Percentiles rank a stretch among this genome's conserved stretches.
These are phyloP conservation scores for Naumovozyma castellii DNA, from an alignment of 805 yeast genomes.

Conservation along the genomic window DNA sequence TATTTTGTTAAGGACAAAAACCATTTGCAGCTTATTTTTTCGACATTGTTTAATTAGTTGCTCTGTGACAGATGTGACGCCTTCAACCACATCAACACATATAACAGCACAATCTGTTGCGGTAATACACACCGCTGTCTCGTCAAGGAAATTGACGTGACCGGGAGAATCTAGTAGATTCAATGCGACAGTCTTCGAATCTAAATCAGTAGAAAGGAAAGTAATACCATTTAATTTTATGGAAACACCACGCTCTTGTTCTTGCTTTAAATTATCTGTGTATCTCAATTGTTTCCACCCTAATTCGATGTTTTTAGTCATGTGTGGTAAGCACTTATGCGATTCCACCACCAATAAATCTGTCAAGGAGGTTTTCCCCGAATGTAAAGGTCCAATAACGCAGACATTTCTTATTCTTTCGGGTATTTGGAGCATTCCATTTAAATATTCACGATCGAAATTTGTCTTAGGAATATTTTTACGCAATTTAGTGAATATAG, in stretches of 20 bases:
- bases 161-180: conserved; percentile 88
- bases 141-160: conserved; percentile 76
- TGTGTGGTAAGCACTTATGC: conserved; percentile 34
- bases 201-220: conserved; percentile 44
- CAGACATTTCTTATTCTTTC: conserved; percentile 66
- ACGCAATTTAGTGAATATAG: conserved; percentile 11
- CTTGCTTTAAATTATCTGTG: conserved; percentile 64
- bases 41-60: conserved; percentile 45
- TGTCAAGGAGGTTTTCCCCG: conserved; percentile 77
- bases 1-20: conserved; percentile 65
- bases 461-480: conserved; percentile 44
- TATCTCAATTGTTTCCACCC: conserved; percentile 46
- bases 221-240: conserved; percentile 56
- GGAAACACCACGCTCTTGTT: conserved; percentile 60
- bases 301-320: conserved; percentile 24
- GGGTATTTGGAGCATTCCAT: conserved; percentile 41
- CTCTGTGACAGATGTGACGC: conserved; percentile 53
- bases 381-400: conserved; percentile 67
- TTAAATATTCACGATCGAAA: conserved; percentile 57
- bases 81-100: conserved; percentile 81
- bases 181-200: conserved; percentile 45
- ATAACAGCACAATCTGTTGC: conserved; percentile 58
- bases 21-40: conserved; percentile 40
- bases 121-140: conserved; percentile 46
- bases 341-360: conserved; percentile 62